Conservation (phyloP, 805 yeast species). For the Kluyveromyces aestuarii region DNA sequence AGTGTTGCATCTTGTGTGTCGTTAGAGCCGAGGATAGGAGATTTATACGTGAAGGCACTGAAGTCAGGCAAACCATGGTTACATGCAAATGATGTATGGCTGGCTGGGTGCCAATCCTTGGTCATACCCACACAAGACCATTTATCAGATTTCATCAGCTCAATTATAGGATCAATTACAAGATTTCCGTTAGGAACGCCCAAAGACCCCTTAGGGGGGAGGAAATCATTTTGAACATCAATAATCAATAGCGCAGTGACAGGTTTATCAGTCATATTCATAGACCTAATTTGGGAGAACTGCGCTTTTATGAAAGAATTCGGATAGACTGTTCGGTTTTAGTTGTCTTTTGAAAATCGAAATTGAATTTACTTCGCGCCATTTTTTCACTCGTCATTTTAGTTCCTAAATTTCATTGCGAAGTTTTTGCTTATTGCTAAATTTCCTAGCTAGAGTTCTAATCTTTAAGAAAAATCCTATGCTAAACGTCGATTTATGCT, state of each 20-base stretch:
- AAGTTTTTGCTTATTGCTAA: too few relatives aligned
- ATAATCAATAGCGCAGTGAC: conserved; percentile 57
- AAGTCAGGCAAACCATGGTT: conserved; percentile 48
- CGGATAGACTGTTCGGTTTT: too few relatives aligned
- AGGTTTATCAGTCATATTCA: conserved; percentile 10
- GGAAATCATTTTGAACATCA: conserved; percentile 81
- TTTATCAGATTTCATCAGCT: conserved; percentile 34
- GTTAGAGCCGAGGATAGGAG: conserved; percentile 36
- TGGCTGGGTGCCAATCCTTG: conserved; percentile 80
- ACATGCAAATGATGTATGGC: conserved; percentile 78
- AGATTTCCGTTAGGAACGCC: conserved; percentile 61
- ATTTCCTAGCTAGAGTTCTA: too few relatives aligned
- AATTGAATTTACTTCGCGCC: too few relatives aligned
- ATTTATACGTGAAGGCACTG: conserved; percentile 36
- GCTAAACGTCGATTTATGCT: too few relatives aligned
- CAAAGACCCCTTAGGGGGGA: conserved; percentile 68
- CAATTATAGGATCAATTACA: conserved; percentile 43
- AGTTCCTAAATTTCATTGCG: too few relatives aligned
- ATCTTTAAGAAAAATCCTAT: too few relatives aligned
- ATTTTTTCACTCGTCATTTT: too few relatives aligned
- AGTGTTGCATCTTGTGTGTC: conserved; percentile 36
- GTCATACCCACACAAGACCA: conserved; percentile 68
- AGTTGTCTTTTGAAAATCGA: too few relatives aligned
- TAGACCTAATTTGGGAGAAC: neutral
- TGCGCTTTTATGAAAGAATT: neutral